These are phyloP conservation scores for Trichoderma simmonsii DNA, from an alignment of 2,329 filamentous ascomycete genomes.

Conservation along the genomic window DNA sequence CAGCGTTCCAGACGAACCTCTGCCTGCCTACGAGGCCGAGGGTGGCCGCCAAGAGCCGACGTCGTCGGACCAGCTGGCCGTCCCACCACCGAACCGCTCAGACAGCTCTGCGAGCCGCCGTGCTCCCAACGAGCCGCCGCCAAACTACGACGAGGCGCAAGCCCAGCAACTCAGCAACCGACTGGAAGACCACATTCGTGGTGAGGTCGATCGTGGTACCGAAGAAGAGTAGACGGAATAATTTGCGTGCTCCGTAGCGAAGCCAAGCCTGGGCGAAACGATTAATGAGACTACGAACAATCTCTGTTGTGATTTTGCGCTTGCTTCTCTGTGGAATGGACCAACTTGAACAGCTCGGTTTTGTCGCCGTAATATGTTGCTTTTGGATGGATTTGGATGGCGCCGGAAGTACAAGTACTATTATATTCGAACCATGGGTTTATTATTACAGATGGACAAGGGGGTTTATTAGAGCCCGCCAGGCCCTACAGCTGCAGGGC, in stretches of 20 bases:
- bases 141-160: conserved; percentile 89
- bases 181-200: conserved; percentile 68
- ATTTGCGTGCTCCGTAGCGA: conserved; percentile 11
- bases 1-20: conserved; percentile 73
- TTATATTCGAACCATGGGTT: conserved; percentile 3
- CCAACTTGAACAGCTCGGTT: not conserved
- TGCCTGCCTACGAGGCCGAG: conserved; percentile 79
- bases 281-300: conserved; percentile 14
- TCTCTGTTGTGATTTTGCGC: conserved; percentile 13
- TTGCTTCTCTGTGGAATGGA: conserved; percentile 7
- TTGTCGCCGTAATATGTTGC: conserved; percentile 14
- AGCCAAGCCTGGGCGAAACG: conserved; percentile 8
- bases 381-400: conserved; percentile 13
- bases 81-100: conserved; percentile 31
- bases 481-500: not conserved
- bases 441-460: not conserved
- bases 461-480: conserved; percentile 9
- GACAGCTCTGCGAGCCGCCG: conserved; percentile 38
- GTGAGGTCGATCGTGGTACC: conserved; percentile 63
- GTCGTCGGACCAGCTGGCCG: conserved; percentile 24
- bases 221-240: conserved; percentile 13
- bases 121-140: conserved; percentile 72
- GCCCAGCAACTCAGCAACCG: conserved; percentile 59
- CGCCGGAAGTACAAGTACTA: not conserved
- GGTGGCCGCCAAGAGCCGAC: conserved; percentile 26